phyloP scores from a whole-genome alignment of 306 rosid genomes.

The Dryas drummondii region DNA sequence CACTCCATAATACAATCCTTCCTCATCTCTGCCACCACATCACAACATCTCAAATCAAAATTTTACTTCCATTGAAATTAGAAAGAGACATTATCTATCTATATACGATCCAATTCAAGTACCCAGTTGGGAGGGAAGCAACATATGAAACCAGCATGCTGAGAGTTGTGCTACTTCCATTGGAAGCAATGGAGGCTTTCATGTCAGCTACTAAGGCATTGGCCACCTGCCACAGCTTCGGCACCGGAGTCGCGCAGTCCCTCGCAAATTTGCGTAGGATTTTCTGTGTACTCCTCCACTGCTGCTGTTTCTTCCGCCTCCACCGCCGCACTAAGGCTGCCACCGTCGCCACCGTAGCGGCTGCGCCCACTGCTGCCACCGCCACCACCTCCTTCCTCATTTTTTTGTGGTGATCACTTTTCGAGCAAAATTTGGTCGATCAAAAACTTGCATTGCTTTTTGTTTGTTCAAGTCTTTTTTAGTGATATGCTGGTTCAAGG shows the following conservation, averaged over 20 bases:
- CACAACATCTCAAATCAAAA: neutral
- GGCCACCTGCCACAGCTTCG: constrained; percentile 49
- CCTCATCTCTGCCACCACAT: constrained; percentile 56
- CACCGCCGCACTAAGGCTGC: constrained; percentile 33
- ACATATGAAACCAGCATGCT: constrained; percentile 53
- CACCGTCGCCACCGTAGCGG: constrained; percentile 25
- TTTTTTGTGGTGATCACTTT: neutral
- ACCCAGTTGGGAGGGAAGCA: constrained; percentile 62
- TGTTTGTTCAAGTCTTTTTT: no score
- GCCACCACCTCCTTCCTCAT: constrained; percentile 50
- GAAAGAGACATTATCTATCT: no score
- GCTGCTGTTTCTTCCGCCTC: constrained; percentile 44
- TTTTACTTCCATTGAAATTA: neutral
- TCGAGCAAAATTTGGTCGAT: neutral
- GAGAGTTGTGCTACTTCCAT: constrained; percentile 34
- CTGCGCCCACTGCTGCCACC: constrained; percentile 32
- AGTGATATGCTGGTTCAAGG: no score
- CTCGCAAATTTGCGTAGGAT: constrained; percentile 52
- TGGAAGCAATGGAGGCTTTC: constrained; percentile 44
- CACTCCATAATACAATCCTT: constrained; percentile 62
- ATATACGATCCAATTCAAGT: neutral
- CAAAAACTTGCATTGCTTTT: neutral
- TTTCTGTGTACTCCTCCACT: constrained; percentile 34
- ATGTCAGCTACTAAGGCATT: constrained; percentile 52
- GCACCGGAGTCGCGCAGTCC: constrained; percentile 58